Evolutionary conservation across 2,329 filamentous ascomycete species (phyloP), one percentile per base, ranked within the genome.

Genomic region (Paecilomyces fulvus): DNA sequence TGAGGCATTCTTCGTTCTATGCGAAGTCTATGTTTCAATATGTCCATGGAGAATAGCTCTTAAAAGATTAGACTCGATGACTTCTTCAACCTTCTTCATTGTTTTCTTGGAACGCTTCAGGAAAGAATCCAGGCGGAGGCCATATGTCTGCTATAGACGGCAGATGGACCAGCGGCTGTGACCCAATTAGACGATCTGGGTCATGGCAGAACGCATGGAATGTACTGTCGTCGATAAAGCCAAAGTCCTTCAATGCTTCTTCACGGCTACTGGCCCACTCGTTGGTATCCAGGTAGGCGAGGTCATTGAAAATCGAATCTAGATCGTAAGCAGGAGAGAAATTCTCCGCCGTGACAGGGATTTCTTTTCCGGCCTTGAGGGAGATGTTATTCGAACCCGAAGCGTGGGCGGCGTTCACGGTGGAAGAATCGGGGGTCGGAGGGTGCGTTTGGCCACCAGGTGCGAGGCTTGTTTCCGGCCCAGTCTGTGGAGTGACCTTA

Each of bases 121-220:
- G 72, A 54, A 75, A 74, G 51, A 75, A 75, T 0, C 73, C 72
- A 2, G 72, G 73, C 1, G 72, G 73, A 12, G 73, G 73, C 73
- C 73, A 75, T 7, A 75, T 73, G 63, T 75, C 72, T 4, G 69
- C 71, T 51, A 74, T 74, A 3, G 70, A 73, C 23, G 70, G 65
- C 1, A 73, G 72, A 57, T 72, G 67, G 6, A 74, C 64, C 23
- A 73, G 54, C 17, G 71, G 67, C 33, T 71, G 67, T 8, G 70
- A 67, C 50, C 67, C 67, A 1, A 62, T 67, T n/a, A 75, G 59
- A 30, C 74, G 71, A 58, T 76, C 73, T 3, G 74, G 74, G 55
- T 76, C 74, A 59, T 76, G 73, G 30, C 74, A 76, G 55, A 76
- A 76, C 4, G 71, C 73, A 55, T 75, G 71, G 55, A 76, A 76